Evolutionary conservation across 2,329 filamentous ascomycete species (phyloP).

Genomic region (Ophiocordyceps camponoti-saundersi): DNA sequence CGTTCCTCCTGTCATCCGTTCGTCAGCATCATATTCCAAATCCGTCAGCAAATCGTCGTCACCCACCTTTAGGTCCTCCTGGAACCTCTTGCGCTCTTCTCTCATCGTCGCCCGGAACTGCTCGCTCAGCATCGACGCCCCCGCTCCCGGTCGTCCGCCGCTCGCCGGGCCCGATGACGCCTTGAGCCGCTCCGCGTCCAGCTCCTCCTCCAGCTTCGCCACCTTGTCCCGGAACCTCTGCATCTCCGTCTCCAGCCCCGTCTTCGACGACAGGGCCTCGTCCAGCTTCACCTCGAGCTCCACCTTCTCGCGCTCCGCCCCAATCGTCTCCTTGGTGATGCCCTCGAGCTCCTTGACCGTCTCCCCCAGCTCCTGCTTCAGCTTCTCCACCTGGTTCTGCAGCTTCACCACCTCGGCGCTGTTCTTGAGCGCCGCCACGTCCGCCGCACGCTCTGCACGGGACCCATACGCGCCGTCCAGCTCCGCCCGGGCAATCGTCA

Average conservation of each 20-base stretch:
- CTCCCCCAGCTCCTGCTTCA: constrained; percentile 31
- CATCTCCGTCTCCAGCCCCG: constrained; percentile 24
- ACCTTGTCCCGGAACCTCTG: constrained; percentile 18
- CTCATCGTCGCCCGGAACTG: constrained; percentile 39
- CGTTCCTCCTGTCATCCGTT: constrained; percentile 28
- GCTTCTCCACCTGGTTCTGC: constrained; percentile 27
- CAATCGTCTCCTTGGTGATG: constrained; percentile 34
- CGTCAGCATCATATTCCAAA: constrained; percentile 12
- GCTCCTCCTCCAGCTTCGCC: constrained; percentile 28
- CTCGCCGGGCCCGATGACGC: constrained; percentile 16
- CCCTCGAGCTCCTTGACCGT: constrained; percentile 35
- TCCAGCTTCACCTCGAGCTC: constrained; percentile 21
- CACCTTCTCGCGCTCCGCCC: constrained; percentile 31
- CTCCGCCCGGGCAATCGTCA: constrained; percentile 43
- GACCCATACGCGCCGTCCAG: constrained; percentile 44
- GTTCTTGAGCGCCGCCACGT: constrained; percentile 36
- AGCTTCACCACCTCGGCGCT: constrained; percentile 27
- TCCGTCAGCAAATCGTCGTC: background rate
- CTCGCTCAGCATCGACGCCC: constrained; percentile 36
- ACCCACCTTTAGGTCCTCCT: constrained; percentile 34
- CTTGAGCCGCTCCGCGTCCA: constrained; percentile 32
- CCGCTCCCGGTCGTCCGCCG: constrained; percentile 18
- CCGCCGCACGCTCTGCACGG: constrained; percentile 39
- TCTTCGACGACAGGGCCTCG: constrained; percentile 11
- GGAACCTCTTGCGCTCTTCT: constrained; percentile 38